phyloP scores from a whole-genome alignment of 2,329 filamentous ascomycete genomes.

The Cadophora malorum region DNA sequence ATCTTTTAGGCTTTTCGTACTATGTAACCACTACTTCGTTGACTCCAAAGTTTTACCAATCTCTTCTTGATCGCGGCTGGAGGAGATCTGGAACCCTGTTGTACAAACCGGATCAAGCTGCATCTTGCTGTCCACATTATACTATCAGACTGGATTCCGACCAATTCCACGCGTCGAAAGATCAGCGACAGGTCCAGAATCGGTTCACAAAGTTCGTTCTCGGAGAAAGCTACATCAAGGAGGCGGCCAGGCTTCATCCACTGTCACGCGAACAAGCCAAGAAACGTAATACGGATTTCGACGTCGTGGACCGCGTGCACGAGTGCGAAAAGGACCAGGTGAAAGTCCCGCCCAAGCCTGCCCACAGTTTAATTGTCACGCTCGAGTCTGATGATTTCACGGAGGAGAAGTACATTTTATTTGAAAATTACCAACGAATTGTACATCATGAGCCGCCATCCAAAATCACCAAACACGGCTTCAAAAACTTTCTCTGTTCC shows the following conservation, averaged over 20 bases:
- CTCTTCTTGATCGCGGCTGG: constrained; percentile 77
- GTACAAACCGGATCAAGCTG: constrained; percentile 75
- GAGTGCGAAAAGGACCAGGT: constrained; percentile 61
- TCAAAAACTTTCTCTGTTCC: constrained; percentile 75
- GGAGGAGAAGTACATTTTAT: constrained; percentile 77
- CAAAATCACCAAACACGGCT: constrained; percentile 66
- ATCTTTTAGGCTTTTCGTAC: constrained; percentile 67
- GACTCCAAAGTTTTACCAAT: constrained; percentile 72
- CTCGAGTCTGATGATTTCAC: constrained; percentile 75
- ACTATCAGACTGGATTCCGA: constrained; percentile 75
- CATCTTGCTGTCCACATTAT: constrained; percentile 93
- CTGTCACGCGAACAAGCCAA: constrained; percentile 70
- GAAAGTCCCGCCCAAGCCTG: constrained; percentile 65
- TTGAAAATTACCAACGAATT: constrained; percentile 74
- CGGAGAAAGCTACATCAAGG: constrained; percentile 70
- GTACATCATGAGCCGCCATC: constrained; percentile 72
- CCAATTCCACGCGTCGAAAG: constrained; percentile 69
- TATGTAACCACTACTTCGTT: constrained; percentile 69
- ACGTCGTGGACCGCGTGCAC: constrained; percentile 70
- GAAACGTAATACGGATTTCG: constrained; percentile 70
- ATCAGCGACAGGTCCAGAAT: constrained; percentile 78
- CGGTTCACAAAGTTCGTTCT: constrained; percentile 76
- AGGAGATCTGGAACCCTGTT: constrained; percentile 74
- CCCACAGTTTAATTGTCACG: constrained; percentile 71
- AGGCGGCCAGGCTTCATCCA: constrained; percentile 68